Conservation (phyloP, 257 asterid species). For the Jaltomata sinuosa region DNA sequence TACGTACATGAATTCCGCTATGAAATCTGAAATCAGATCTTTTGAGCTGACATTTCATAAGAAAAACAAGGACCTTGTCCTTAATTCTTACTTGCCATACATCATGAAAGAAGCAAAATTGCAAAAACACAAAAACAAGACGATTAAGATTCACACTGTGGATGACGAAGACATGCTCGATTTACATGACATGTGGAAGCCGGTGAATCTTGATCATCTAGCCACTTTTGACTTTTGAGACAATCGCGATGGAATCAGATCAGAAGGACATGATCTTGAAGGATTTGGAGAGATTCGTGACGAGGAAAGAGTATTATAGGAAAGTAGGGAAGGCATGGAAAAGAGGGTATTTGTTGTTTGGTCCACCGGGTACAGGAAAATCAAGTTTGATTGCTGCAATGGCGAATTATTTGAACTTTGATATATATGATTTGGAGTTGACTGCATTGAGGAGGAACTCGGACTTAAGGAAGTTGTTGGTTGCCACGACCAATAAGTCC, state of each 20-base stretch:
- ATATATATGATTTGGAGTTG: conserved; percentile 11
- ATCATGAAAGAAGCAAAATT: conserved; percentile 10
- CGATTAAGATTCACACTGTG: conserved; percentile 1
- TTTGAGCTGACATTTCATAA: conserved; percentile 10
- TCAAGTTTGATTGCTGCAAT: background rate
- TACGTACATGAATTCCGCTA: background rate
- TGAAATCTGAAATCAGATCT: background rate
- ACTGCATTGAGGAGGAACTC: background rate
- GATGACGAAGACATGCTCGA: background rate
- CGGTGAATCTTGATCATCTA: conserved; percentile 18
- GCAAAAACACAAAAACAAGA: conserved; percentile 5
- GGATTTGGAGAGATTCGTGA: conserved; percentile 15
- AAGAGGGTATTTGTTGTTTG: conserved; percentile 19
- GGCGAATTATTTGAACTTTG: background rate
- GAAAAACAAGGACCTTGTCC: background rate
- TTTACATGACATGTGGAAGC: background rate
- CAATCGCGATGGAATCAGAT: conserved; percentile 12
- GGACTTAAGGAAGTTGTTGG: background rate
- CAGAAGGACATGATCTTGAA: conserved; percentile 2
- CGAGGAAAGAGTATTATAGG: conserved; percentile 6
- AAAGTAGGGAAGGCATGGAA: conserved; percentile 30
- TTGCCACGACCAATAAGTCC: conserved; percentile 5
- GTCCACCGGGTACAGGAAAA: background rate
- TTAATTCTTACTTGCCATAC: conserved; percentile 8
- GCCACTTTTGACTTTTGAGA: conserved; percentile 23